These are phyloP conservation scores for Saccharomyces hybrid DNA, from an alignment of 1,139 yeast species.

Conservation along the genomic window DNA sequence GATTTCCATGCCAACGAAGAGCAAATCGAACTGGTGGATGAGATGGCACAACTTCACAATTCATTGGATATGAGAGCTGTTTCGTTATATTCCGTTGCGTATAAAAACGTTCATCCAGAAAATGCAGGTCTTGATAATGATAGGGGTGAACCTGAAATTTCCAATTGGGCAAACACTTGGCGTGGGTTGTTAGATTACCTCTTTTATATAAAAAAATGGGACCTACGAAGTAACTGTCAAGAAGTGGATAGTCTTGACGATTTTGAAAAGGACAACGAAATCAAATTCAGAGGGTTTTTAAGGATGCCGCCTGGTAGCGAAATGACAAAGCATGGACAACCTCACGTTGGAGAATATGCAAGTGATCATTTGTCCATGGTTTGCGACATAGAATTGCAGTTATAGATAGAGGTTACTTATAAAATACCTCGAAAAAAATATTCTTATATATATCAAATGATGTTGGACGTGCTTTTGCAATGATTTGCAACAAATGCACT, in stretches of 20 bases:
- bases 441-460: too few species aligned
- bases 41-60: conserved; percentile 52
- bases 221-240: too few species aligned
- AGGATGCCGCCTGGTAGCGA: conserved; percentile 65
- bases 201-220: conserved; percentile 52
- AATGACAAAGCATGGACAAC: conserved; percentile 75
- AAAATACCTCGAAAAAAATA: too few species aligned
- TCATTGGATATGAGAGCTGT: conserved; percentile 50
- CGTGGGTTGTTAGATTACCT: conserved; percentile 80
- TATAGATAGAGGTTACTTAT: background rate
- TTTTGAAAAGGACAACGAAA: conserved; percentile 37
- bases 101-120: conserved; percentile 56
- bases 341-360: conserved; percentile 74
- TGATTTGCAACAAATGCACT: too few species aligned
- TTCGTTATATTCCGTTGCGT: conserved; percentile 67
- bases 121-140: conserved; percentile 62
- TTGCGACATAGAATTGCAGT: conserved; percentile 20
- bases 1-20: conserved; percentile 41
- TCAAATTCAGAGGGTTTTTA: conserved; percentile 48
- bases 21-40: conserved; percentile 39
- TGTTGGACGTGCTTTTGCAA: too few species aligned
- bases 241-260: conserved; percentile 15
- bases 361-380: conserved; percentile 81
- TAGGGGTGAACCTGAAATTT: conserved; percentile 69
- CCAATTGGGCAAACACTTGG: conserved; percentile 93